Evolutionary conservation across 129 eudicot species (phyloP).

Genomic region (Mikania micrantha): DNA sequence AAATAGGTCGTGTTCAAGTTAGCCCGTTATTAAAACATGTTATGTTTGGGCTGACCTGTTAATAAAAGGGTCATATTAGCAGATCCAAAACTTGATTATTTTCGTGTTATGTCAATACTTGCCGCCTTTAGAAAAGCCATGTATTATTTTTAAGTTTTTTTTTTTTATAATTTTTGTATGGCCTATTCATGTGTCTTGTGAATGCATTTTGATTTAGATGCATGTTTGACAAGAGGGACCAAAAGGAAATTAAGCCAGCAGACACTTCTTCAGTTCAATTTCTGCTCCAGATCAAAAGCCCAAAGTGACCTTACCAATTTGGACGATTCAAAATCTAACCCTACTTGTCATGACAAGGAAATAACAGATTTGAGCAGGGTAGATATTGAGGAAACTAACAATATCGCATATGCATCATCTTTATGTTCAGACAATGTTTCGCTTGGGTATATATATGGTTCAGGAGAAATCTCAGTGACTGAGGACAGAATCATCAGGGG

Average conservation of each 20-base stretch:
- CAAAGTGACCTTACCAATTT: slow-evolving; percentile 11
- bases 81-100: too few species aligned
- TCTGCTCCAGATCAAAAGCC: slow-evolving; percentile 37
- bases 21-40: too few species aligned
- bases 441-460: slow-evolving; percentile 8
- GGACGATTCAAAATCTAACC: slow-evolving; percentile 18
- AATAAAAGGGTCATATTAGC: too few species aligned
- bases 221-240: slow-evolving; percentile 76
- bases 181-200: not conserved
- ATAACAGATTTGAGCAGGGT: not conserved
- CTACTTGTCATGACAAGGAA: slow-evolving; percentile 10
- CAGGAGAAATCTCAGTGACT: slow-evolving; percentile 14
- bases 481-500: slow-evolving; percentile 10
- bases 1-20: too few species aligned
- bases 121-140: too few species aligned
- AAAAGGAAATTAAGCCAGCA: slow-evolving; percentile 79
- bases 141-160: too few species aligned
- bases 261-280: slow-evolving; percentile 78
- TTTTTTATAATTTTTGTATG: too few species aligned
- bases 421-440: slow-evolving; percentile 16
- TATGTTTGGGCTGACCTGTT: too few species aligned
- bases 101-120: too few species aligned
- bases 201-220: slow-evolving; percentile 49
- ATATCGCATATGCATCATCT: slow-evolving; percentile 10
- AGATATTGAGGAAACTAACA: slow-evolving; percentile 19